A percentile compares a stretch with the other conserved stretches of the same genome.
Conservation (phyloP, 768 basidiomycete species). For the Leucocoprinus leucothites region DNA sequence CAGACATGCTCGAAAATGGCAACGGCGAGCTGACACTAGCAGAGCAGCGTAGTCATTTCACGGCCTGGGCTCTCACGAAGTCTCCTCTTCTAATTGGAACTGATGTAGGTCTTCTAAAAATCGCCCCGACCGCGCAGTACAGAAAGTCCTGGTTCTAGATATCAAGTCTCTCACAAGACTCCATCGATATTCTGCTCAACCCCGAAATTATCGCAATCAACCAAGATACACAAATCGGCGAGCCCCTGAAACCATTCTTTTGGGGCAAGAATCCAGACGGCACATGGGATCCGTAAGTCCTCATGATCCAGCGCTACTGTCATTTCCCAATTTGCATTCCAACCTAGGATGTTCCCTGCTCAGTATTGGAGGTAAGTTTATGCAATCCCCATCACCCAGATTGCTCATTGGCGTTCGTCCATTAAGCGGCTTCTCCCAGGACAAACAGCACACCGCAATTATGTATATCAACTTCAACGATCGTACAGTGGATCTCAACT, state of each 20-base stretch:
- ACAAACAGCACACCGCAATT: constrained; percentile 24
- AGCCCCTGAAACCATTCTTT: constrained; percentile 50
- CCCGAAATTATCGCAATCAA: constrained; percentile 54
- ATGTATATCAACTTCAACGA: constrained; percentile 30
- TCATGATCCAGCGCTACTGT: neutral
- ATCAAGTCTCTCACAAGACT: constrained; percentile 27
- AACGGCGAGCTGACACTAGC: constrained; percentile 48
- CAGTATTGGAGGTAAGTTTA: constrained; percentile 47
- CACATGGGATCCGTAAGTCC: constrained; percentile 23
- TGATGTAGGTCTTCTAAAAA: constrained; percentile 26
- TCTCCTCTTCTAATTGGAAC: constrained; percentile 51
- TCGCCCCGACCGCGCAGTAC: no score
- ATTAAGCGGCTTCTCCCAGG: constrained; percentile 21
- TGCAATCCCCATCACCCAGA: neutral
- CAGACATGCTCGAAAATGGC: constrained; percentile 35
- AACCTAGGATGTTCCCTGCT: constrained; percentile 43
- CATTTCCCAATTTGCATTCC: constrained; percentile 30
- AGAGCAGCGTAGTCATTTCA: constrained; percentile 52
- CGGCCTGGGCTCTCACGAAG: constrained; percentile 55
- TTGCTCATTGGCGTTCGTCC: neutral
- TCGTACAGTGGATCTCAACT: constrained; percentile 24
- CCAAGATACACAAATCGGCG: constrained; percentile 47
- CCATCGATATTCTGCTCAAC: constrained; percentile 44
- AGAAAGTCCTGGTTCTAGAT: constrained; percentile 8
- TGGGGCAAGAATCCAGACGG: constrained; percentile 53